Base-by-base conservation (phyloP, 805 yeast species). In the Zygotorulaspora chibaensis region DNA sequence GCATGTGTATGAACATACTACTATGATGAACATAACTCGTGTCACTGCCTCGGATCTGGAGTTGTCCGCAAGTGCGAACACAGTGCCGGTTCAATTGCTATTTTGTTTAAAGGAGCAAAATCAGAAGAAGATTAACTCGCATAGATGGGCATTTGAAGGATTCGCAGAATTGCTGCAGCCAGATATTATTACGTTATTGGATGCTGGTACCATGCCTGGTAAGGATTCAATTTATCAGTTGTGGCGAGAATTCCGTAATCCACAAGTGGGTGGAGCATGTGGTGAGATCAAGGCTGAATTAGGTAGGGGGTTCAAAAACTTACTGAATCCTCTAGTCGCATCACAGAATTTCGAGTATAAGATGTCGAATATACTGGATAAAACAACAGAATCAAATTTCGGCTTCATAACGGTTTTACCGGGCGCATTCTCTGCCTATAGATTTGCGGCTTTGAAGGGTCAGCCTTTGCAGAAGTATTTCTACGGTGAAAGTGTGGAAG, bases 281-380 rank as follows among this genome's bases (percentile, higher is more conserved):
- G 99, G 99, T 44, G 98, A 93, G 63, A 91, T 93, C 67, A 83
- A 81, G 53, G 95, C 93, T 0, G 81, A 84, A 65, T 69, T 90
- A 43, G 97, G 98, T 2, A 71, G 70, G 17, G 74, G 71, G 10
- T 76, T 73, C 49, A 65, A 60, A 38, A 72, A 75, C 38, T 69
- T 91, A 36, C 53, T 82, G 12, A 91, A 91, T 61, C 98, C 99
- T 8, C 67, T 91, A 45, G 91, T 91, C 8, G 96, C 98, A 2
- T 95, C 97, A 0, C 98, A 93, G 65, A 91, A 91, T 66, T 91
- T 93, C 65, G 99, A 91, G 64, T 93, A 93, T 66, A 93, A 93
- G 66, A 90, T 89, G 72, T 88, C 96, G 4, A 93, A 91, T 63
- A 87, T 91, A 51, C 72, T 91, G 48, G 98, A 93, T 70, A 91